Evolutionary conservation across 441 rosid species (phyloP).

Genomic region (Erysimum pusillum): DNA sequence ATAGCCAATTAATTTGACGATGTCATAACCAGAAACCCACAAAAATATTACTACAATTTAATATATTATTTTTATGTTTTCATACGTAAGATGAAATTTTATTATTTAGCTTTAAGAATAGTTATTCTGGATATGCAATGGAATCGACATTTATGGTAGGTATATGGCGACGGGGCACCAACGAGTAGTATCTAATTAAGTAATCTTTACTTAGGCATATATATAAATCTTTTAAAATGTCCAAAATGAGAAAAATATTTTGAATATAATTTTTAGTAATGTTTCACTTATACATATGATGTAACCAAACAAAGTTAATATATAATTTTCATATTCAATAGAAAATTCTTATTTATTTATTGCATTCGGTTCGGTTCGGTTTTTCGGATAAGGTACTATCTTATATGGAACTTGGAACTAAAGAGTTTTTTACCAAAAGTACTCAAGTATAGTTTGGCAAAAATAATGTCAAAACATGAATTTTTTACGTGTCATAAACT

Average conservation of each 20-base stretch:
- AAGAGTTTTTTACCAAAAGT: neutral
- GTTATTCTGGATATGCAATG: neutral
- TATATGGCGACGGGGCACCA: conserved; percentile 28
- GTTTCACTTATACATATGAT: neutral
- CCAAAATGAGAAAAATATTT: neutral
- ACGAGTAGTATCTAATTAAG: neutral
- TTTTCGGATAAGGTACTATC: no score
- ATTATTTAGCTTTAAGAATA: neutral
- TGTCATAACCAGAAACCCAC: conserved; percentile 29
- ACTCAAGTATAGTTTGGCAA: neutral
- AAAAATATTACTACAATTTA: neutral
- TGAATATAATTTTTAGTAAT: neutral
- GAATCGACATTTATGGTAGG: conserved; percentile 18
- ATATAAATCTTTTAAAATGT: neutral
- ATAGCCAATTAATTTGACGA: no score
- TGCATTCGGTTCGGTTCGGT: neutral
- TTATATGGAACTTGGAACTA: no score
- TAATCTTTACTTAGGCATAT: neutral
- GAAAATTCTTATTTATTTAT: neutral
- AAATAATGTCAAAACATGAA: neutral
- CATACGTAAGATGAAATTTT: neutral
- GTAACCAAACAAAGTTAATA: neutral
- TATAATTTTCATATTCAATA: neutral
- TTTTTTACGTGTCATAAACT: neutral
- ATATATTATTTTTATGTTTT: neutral